Percentiles rank a stretch among this genome's conserved stretches.
Conservation (phyloP, 805 yeast genomes). For the Candida ponderosae region DNA sequence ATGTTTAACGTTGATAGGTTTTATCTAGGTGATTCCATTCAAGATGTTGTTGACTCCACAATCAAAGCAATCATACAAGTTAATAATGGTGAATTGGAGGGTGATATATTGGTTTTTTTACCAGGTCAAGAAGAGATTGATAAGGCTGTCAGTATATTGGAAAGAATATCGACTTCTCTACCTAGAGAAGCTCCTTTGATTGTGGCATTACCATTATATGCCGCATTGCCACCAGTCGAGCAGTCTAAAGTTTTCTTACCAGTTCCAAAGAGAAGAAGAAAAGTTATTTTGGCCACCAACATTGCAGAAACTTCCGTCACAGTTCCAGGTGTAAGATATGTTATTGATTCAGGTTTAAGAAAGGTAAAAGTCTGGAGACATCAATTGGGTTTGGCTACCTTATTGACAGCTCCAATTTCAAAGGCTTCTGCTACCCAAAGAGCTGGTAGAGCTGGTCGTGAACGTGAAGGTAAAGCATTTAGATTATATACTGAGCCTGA, state of each 20-base stretch:
- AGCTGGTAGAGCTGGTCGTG: constrained; percentile 99
- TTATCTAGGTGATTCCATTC: constrained; percentile 56
- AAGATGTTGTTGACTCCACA: constrained; percentile 78
- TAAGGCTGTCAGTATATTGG: constrained; percentile 59
- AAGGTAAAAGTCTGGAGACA: constrained; percentile 95
- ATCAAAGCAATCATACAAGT: constrained; percentile 70
- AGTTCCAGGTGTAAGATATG: constrained; percentile 89
- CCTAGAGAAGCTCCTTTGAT: constrained; percentile 71
- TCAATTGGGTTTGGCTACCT: constrained; percentile 84
- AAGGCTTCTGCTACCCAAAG: constrained; percentile 93
- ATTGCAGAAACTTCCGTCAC: constrained; percentile 98
- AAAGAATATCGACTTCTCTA: constrained; percentile 51
- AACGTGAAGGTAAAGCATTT: constrained; percentile 82
- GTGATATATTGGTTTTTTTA: constrained; percentile 87
- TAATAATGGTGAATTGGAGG: constrained; percentile 64
- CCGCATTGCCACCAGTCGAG: constrained; percentile 81
- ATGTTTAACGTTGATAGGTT: constrained; percentile 74
- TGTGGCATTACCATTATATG: constrained; percentile 81
- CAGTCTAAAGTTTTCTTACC: constrained; percentile 77
- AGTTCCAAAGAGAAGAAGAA: constrained; percentile 60
- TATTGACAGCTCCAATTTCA: constrained; percentile 86
- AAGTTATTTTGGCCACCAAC: constrained; percentile 86
- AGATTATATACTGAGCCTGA: constrained; percentile 74
- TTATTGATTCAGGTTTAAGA: constrained; percentile 85
- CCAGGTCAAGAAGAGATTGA: constrained; percentile 99